Conservation (phyloP, 768 basidiomycete species). For the Russula brevipes region DNA sequence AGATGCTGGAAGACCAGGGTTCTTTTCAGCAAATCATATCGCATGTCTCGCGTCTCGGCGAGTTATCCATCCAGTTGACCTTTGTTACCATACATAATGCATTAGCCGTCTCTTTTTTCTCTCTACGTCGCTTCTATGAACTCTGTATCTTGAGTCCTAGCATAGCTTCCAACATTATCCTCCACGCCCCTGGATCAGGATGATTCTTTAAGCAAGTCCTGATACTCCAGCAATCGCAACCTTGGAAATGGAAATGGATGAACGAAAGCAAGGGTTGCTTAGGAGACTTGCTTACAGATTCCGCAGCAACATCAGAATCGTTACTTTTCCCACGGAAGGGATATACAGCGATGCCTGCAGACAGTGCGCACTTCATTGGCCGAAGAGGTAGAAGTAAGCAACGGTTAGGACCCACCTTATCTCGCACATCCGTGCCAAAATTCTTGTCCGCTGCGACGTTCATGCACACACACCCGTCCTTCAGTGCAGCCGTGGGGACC, state of each 20-base stretch:
- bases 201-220: slow-evolving; percentile 6
- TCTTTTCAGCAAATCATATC: slow-evolving; percentile 22
- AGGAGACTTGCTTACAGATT: slow-evolving; percentile 62
- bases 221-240: slow-evolving; percentile 14
- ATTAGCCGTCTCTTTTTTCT: neutral
- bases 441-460: slow-evolving; percentile 96
- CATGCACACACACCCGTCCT: slow-evolving; percentile 89
- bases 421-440: slow-evolving; percentile 87
- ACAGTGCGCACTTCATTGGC: neutral
- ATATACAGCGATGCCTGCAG: slow-evolving; percentile 86
- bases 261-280: neutral
- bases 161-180: neutral
- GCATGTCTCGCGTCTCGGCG: slow-evolving; percentile 1
- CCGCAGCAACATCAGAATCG: slow-evolving; percentile 94
- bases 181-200: neutral
- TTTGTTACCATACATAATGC: slow-evolving; percentile 8
- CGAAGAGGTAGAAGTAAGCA: too few species aligned
- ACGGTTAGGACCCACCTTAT: slow-evolving; percentile 55
- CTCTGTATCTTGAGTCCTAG: neutral
- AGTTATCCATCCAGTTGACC: neutral
- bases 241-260: slow-evolving; percentile 4
- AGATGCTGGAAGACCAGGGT: slow-evolving; percentile 18
- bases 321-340: slow-evolving; percentile 96
- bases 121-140: neutral
- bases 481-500: slow-evolving; percentile 81